Base-by-base conservation (phyloP, 345 rosid species). In the Eucalyptus cloeziana region DNA sequence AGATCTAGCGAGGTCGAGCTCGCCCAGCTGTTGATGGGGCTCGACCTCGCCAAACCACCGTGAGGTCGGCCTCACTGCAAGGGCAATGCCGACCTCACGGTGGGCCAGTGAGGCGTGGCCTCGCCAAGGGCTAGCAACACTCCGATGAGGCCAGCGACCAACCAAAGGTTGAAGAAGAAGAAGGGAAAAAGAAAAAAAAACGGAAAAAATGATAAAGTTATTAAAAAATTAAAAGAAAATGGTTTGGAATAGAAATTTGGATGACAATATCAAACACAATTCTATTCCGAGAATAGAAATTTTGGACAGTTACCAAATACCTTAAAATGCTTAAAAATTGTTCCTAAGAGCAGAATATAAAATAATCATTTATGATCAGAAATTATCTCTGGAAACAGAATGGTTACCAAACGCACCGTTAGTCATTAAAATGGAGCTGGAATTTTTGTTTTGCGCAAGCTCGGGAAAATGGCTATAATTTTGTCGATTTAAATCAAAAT, bases 1-100 rank as follows among this genome's bases (percentile, higher is more conserved):
- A 7, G 0, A 52, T 52, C 4, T 52, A 0, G 10, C 1, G 2
- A 52, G 58, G 58, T 24, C 2, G 0, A 52, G 24, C 58, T 52
- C 2, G 58, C 58, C 24, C 0, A 52, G 0, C 2, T 1, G 0
- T 52, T 0, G 0, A 2, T 0, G 0, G 2, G 56, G 56, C 10
- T 52, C 10, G 1, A 52, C 56, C 56, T 52, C 4, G 4, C 24
- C 1, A 1, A 0, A 4, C 56, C 45, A 52, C 10, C 1, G 0
- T 52, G 58, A 52, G 58, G 10, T 52, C 9, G 0, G 2, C 2
- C 58, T 19, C 58, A 52, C 10, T 52, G 0, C 56, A 7, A 52
- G 4, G 56, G 56, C 4, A 0, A 52, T 7, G 24, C 2, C 4
- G 4, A 19, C 56, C 56, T 52, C 4, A 0, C 4, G 0, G 1